Conservation (phyloP, 768 basidiomycete species). For the Lentinula detonsa region DNA sequence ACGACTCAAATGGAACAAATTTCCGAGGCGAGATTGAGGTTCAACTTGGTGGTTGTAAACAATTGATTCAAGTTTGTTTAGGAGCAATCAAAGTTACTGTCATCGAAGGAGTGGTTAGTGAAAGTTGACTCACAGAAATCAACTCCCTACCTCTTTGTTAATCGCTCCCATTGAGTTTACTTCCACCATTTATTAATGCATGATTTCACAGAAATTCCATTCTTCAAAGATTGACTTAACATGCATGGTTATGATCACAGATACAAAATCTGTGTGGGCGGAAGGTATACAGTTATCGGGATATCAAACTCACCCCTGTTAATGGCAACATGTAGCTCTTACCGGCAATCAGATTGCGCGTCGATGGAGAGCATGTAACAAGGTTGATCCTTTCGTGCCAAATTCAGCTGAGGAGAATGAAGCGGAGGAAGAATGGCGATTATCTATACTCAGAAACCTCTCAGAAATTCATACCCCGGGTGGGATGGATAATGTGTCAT, state of each 20-base stretch:
- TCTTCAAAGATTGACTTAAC: slow-evolving; percentile 47
- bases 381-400: slow-evolving; percentile 15
- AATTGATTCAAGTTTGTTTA: slow-evolving; percentile 17
- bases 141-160: slow-evolving; percentile 67
- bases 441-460: slow-evolving; percentile 45
- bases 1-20: slow-evolving; percentile 37
- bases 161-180: slow-evolving; percentile 21
- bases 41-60: no score
- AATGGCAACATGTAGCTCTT: slow-evolving; percentile 33
- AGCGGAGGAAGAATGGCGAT: slow-evolving; percentile 62
- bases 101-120: slow-evolving; percentile 70
- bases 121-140: slow-evolving; percentile 56
- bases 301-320: slow-evolving; percentile 8
- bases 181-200: not conserved
- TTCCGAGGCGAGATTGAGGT: slow-evolving; percentile 21
- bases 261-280: slow-evolving; percentile 68
- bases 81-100: slow-evolving; percentile 51
- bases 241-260: slow-evolving; percentile 62
- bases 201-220: slow-evolving; percentile 52
- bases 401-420: slow-evolving; percentile 21
- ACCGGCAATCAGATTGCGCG: slow-evolving; percentile 55
- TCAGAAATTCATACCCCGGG: slow-evolving; percentile 59
- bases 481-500: slow-evolving; percentile 42
- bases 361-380: slow-evolving; percentile 65
- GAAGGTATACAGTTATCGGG: slow-evolving; percentile 45